Conservation (phyloP, 306 rosid species). For the Medicago ruthenica region DNA sequence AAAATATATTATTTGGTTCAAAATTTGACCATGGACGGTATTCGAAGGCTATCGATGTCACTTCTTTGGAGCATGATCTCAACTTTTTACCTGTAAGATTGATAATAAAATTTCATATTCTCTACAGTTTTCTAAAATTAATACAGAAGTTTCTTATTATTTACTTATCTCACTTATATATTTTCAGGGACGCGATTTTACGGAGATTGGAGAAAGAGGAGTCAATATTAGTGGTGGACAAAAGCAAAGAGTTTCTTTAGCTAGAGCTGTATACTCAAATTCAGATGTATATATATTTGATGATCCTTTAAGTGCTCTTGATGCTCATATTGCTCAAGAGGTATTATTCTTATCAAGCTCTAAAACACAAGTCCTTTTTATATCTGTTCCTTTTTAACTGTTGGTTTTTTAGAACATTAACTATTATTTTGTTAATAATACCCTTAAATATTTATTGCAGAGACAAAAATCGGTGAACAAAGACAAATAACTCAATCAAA, state of each 20-base stretch:
- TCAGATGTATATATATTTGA: constrained; percentile 87
- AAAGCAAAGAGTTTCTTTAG: constrained; percentile 93
- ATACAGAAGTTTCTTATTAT: neutral
- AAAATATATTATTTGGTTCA: constrained; percentile 86
- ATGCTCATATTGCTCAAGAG: constrained; percentile 85
- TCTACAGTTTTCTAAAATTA: neutral
- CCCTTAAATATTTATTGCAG: too few species aligned
- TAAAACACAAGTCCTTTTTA: constrained; percentile 13
- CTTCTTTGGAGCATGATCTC: constrained; percentile 77
- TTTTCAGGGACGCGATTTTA: constrained; percentile 76
- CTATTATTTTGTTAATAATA: too few species aligned
- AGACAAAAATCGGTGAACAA: too few species aligned
- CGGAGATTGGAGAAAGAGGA: constrained; percentile 97
- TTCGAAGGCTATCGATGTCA: constrained; percentile 69
- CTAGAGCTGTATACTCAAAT: constrained; percentile 85
- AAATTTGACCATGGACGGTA: constrained; percentile 65
- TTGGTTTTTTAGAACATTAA: too few species aligned
- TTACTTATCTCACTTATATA: constrained; percentile 14
- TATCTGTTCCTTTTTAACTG: neutral
- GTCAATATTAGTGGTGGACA: constrained; percentile 96
- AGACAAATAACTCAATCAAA: too few species aligned
- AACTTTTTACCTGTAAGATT: constrained; percentile 73
- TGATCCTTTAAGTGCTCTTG: constrained; percentile 96
- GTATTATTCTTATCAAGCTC: constrained; percentile 48
- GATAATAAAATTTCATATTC: constrained; percentile 9